Base-by-base conservation (phyloP, 139 green algal genomes). In the Edaphochlamys debaryana region DNA sequence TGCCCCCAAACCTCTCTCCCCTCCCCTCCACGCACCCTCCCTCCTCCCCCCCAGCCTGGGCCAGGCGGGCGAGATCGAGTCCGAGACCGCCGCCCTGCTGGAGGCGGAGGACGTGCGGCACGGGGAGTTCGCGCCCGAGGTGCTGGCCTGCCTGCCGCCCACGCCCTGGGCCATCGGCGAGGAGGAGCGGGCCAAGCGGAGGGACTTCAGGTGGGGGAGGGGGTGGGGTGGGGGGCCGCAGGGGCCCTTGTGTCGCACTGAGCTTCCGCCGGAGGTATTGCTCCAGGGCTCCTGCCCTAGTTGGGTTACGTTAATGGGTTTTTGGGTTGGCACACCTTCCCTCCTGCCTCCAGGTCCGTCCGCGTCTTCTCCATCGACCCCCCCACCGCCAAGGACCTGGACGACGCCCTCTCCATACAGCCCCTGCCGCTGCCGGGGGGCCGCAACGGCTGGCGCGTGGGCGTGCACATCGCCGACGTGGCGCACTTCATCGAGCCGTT, bases 401-500 rank as follows among this genome's bases (percentile, higher is more conserved):
- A 98, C 70, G 95, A 98, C 69, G 95, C 95, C 0, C 90, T 98
- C 58, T 95, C 90, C 27, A 90, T 94, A 19, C 69, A 89, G 60
- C 69, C 41, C 2, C 48, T 90, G 34, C 40, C 23, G 36, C 37
- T 30, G 30, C 37, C 64, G 11, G 71, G 48, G 5, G 25, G 36
- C 23, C 38, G 32, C 19, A 45, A 41, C 36, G 34, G 70, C 27
- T 89, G 79, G 79, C 63, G 69, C 27, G 87, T 98, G 50, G 95
- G 94, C 3, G 95, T 98, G 37, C 95, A 98, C 91, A 98, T 98
- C 73, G 95, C 95, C 41, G 95, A 98, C 69, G 95, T 98, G 66
- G 90, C 91, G 2, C 89, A 94, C 79, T 98, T 98, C 56, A 85
- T 76, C 74, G 94, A 0, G 87, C 86, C 86, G 1, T 85, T 79